Evolutionary conservation across 208 protist genomes (phyloP), one percentile per base, ranked within the genome.

Genomic region (Leishmania mexicana): DNA sequence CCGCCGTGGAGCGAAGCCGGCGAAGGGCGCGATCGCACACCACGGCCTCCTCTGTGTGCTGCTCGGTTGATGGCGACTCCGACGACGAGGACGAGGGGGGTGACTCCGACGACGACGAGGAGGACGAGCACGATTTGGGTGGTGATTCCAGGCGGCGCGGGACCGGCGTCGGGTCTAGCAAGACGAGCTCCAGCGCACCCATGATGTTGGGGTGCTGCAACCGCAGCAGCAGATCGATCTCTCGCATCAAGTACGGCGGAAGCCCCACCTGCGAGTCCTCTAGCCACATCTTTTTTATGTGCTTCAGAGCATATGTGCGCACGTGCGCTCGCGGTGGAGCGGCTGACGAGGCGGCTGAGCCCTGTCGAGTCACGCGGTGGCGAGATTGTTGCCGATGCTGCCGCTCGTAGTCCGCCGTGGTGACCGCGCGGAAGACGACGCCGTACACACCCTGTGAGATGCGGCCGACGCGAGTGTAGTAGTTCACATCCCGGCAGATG

Each of bases 391-490:
- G 60, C 49, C 54, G 67, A 28, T 75, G 76, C 42, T 81, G 64
- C 28, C 51, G 45, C 68, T 62, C 82, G 11, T 71, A 58, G 42
- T 85, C 78, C 0, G 47, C 42, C 0, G 83, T 83, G 40, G 42
- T 51, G 67, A 78, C 38, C 11, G 93, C 95, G 54, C 87, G 87
- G 49, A 91, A 94, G 1, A 97, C 95, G 3, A 97, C 92, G 57
- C 95, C 95, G 79, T 97, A 97, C 53, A 96, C 95, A 42, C 94
- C 95, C 58, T 94, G 86, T 3, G 92, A 90, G 74, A 96, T 89
- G 42, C 80, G 78, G 19, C 79, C 79, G 2, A 89, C 79, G 38
- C 85, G 88, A 5, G 79, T 71, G 86, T 96, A 97, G 60, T 85
- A 77, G n/a, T 95, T 80, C 35, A 95, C 89, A 38, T 91, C 89